Percentiles rank a stretch among this genome's conserved stretches.
phyloP scores from a whole-genome alignment of 1,284 basidiomycete genomes.

The Sparassis latifolia region DNA sequence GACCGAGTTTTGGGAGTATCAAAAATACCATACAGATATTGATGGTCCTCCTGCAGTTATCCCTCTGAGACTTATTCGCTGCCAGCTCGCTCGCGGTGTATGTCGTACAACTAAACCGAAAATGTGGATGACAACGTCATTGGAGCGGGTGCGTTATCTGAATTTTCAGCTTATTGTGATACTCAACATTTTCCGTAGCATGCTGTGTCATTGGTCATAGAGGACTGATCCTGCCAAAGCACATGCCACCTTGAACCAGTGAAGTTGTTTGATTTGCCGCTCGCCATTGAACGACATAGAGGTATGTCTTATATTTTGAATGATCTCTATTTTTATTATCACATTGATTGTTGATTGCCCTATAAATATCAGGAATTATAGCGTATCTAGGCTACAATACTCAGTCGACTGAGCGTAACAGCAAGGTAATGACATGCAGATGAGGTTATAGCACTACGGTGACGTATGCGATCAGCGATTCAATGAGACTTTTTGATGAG shows the following conservation, averaged over 20 bases:
- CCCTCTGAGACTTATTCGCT: background rate
- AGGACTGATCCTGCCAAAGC: too few species aligned
- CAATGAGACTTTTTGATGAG: too few species aligned
- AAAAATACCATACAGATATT: background rate
- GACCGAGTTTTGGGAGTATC: conserved; percentile 1
- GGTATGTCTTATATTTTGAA: background rate
- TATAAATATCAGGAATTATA: too few species aligned
- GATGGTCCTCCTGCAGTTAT: background rate
- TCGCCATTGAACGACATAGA: background rate
- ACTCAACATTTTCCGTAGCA: background rate
- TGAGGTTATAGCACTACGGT: too few species aligned
- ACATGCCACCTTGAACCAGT: too few species aligned
- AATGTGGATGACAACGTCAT: conserved; percentile 4
- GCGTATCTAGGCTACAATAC: too few species aligned
- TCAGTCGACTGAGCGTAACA: too few species aligned
- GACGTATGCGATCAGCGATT: too few species aligned
- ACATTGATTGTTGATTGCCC: too few species aligned
- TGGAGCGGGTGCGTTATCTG: background rate
- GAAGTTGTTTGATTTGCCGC: too few species aligned
- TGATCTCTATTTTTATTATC: background rate
- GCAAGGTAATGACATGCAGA: too few species aligned
- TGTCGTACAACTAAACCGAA: conserved; percentile 1
- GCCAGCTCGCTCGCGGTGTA: conserved; percentile 3
- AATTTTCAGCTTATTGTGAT: background rate
- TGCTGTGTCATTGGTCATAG: background rate